These are phyloP conservation scores for Polygonum maritimum DNA, from an alignment of 148 eudicot species.

Conservation along the genomic window DNA sequence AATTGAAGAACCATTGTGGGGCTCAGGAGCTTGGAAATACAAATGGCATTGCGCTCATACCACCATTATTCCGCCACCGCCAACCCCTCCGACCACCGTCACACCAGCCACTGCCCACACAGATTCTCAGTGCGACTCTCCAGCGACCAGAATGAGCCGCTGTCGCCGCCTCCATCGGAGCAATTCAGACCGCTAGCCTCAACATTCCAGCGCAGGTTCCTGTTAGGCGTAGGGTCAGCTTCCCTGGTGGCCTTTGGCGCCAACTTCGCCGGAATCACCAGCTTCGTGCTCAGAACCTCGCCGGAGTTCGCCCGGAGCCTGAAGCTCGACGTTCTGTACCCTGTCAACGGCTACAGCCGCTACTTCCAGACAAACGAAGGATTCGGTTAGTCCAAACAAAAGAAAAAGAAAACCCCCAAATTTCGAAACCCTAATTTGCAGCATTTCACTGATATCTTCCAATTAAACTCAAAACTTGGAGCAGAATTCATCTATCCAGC, in stretches of 20 bases:
- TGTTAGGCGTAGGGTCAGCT: slow-evolving; percentile 70
- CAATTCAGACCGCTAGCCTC: slow-evolving; percentile 55
- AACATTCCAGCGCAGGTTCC: slow-evolving; percentile 48
- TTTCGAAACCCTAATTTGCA: background rate
- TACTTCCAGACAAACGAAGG: slow-evolving; percentile 63
- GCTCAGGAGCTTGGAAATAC: background rate
- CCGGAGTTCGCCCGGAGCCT: slow-evolving; percentile 66
- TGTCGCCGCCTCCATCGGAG: slow-evolving; percentile 36
- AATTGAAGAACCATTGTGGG: background rate
- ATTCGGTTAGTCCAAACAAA: slow-evolving; percentile 37
- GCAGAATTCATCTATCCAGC: slow-evolving; percentile 86
- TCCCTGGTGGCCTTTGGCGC: slow-evolving; percentile 77
- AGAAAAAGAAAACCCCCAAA: background rate
- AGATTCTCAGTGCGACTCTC: slow-evolving; percentile 12
- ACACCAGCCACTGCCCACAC: background rate
- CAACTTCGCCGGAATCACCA: slow-evolving; percentile 71
- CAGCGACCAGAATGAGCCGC: slow-evolving; percentile 28
- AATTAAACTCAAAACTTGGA: background rate
- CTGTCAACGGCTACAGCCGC: slow-evolving; percentile 60
- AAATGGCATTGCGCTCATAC: background rate
- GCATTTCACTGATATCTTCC: background rate
- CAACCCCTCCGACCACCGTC: background rate
- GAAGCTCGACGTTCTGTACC: slow-evolving; percentile 76
- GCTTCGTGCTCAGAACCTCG: slow-evolving; percentile 63
- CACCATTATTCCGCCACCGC: background rate